A percentile compares a stretch with the other conserved stretches of the same genome.
Evolutionary conservation across 305 asterid genomes (phyloP).

Genomic region (Fraxinus velutina): DNA sequence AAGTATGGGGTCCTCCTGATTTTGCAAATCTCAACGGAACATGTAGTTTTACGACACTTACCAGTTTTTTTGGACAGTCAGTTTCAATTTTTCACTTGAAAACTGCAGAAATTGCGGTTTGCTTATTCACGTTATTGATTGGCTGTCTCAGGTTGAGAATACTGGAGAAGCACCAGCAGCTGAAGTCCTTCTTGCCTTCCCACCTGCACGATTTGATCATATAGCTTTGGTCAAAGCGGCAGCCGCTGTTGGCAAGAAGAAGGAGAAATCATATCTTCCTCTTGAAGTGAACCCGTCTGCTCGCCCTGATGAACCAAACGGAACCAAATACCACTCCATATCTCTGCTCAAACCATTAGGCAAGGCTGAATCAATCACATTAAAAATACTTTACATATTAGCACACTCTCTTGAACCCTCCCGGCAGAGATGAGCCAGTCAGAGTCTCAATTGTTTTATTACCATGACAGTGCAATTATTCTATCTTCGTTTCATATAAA

Average conservation of each 20-base stretch:
- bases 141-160: constrained; percentile 64
- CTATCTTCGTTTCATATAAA: constrained; percentile 72
- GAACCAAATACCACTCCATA: constrained; percentile 57
- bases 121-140: constrained; percentile 16
- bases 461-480: constrained; percentile 78
- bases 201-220: constrained; percentile 67
- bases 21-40: background rate
- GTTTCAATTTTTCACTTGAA: background rate
- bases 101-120: constrained; percentile 25
- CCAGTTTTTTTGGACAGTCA: background rate
- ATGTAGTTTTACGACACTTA: background rate
- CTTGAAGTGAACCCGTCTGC: constrained; percentile 59
- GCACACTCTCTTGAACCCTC: constrained; percentile 85
- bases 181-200: constrained; percentile 65
- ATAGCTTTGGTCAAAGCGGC: constrained; percentile 79
- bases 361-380: constrained; percentile 58
- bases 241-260: constrained; percentile 62
- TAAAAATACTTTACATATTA: constrained; percentile 63
- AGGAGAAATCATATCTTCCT: constrained; percentile 60
- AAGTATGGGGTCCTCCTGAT: background rate
- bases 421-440: constrained; percentile 83
- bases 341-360: constrained; percentile 50
- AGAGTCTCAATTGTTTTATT: constrained; percentile 84
- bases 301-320: constrained; percentile 59
- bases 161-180: constrained; percentile 56